Conservation (phyloP, 192 early-diverging fungal genomes). For the Entomortierella parvispora region DNA sequence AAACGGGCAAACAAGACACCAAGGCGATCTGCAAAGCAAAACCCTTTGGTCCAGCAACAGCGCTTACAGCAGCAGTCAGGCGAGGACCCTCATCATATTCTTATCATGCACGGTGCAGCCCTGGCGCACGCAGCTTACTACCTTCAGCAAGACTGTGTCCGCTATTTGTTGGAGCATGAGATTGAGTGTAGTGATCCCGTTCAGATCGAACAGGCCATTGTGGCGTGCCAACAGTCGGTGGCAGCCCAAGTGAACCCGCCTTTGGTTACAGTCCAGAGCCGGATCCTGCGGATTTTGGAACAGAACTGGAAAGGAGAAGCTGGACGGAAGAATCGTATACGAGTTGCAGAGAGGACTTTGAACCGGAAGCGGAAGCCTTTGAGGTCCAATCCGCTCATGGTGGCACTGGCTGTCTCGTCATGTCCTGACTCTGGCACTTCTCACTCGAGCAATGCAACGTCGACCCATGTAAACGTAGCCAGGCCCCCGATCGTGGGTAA, state of each 20-base stretch:
- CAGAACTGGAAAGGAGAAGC: conserved; percentile 27
- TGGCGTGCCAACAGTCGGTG: conserved; percentile 33
- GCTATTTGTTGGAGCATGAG: conserved; percentile 41
- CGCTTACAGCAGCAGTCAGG: background rate
- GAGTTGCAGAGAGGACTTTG: conserved; percentile 33
- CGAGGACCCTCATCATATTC: conserved; percentile 41
- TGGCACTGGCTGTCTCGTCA: conserved; percentile 17
- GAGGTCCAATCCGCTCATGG: conserved; percentile 19
- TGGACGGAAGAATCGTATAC: conserved; percentile 10
- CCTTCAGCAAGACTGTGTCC: conserved; percentile 21
- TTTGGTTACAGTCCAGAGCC: conserved; percentile 6
- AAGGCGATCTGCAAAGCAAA: background rate
- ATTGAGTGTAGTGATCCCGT: conserved; percentile 44
- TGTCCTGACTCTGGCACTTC: too few relatives aligned
- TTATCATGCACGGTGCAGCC: conserved; percentile 36
- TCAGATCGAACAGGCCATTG: conserved; percentile 34
- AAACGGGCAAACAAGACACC: conserved; percentile 17
- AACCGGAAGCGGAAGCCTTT: conserved; percentile 30
- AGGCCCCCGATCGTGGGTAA: conserved; percentile 1
- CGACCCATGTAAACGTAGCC: too few relatives aligned
- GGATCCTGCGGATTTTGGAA: conserved; percentile 27
- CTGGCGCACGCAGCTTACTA: conserved; percentile 42
- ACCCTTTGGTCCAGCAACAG: background rate
- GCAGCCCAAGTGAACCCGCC: conserved; percentile 37
- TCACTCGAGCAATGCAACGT: too few relatives aligned